Percentiles rank a stretch among this genome's conserved stretches.
phyloP scores from a whole-genome alignment of 1,284 basidiomycete genomes.

The Trichosporon sp. region DNA sequence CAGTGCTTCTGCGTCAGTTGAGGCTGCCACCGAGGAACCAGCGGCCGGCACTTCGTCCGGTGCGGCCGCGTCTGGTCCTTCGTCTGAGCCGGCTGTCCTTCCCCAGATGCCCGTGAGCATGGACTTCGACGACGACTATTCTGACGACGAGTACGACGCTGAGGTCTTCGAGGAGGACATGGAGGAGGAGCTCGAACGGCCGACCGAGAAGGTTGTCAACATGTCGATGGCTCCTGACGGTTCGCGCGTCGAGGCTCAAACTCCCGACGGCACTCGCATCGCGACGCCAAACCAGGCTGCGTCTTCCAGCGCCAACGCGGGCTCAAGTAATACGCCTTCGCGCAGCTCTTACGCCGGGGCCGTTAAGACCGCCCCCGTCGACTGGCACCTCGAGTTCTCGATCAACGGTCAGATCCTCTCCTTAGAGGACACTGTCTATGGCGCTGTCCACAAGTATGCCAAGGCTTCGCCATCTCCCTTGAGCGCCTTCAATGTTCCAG shows the following conservation, averaged over 20 bases:
- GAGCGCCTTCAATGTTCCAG: slow-evolving; percentile 36
- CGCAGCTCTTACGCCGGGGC: slow-evolving; percentile 86
- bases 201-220: slow-evolving; percentile 78
- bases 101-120: slow-evolving; percentile 47
- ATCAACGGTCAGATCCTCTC: slow-evolving; percentile 83
- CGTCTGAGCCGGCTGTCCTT: slow-evolving; percentile 34
- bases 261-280: slow-evolving; percentile 91
- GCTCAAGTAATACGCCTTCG: slow-evolving; percentile 48
- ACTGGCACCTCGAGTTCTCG: slow-evolving; percentile 96
- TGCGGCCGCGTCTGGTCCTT: slow-evolving; percentile 16
- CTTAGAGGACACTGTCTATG: slow-evolving; percentile 90
- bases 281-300: slow-evolving; percentile 70
- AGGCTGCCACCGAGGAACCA: neutral
- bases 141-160: slow-evolving; percentile 71
- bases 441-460: slow-evolving; percentile 73
- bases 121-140: slow-evolving; percentile 62
- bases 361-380: slow-evolving; percentile 83
- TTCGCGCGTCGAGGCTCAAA: slow-evolving; percentile 88
- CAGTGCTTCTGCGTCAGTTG: slow-evolving; percentile 11
- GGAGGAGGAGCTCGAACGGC: slow-evolving; percentile 60
- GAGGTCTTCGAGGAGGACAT: slow-evolving; percentile 64
- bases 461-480: slow-evolving; percentile 22
- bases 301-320: slow-evolving; percentile 32
- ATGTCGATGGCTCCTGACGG: slow-evolving; percentile 85
- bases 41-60: slow-evolving; percentile 13